These are phyloP conservation scores for Pseudogymnoascus sp. DNA, from an alignment of 2,329 filamentous ascomycete genomes.

Conservation along the genomic window DNA sequence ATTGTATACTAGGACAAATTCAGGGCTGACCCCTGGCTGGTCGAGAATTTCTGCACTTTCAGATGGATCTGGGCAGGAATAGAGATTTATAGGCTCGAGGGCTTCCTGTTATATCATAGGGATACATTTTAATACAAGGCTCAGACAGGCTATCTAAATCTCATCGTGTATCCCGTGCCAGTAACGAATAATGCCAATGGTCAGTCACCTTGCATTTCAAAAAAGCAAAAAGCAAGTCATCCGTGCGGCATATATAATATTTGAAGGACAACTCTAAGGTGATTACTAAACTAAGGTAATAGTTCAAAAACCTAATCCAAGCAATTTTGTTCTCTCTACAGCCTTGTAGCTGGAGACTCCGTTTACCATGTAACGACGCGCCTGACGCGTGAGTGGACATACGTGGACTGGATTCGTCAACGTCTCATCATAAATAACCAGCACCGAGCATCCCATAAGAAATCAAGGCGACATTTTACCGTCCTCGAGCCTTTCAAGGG, in stretches of 20 bases:
- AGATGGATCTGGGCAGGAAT: background rate
- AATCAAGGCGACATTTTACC: background rate
- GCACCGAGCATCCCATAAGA: background rate
- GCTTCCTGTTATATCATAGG: slow-evolving; percentile 1
- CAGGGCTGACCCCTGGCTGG: slow-evolving; percentile 8
- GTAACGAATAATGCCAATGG: background rate
- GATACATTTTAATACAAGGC: slow-evolving; percentile 1
- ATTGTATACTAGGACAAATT: slow-evolving; percentile 7
- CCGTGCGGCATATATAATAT: background rate
- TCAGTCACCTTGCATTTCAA: background rate
- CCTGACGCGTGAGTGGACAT: background rate
- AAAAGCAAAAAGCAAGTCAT: background rate
- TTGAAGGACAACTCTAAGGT: background rate
- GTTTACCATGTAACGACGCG: background rate
- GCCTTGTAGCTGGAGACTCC: background rate
- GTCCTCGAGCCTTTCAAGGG: background rate
- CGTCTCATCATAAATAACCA: background rate
- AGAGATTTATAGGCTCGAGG: slow-evolving; percentile 6
- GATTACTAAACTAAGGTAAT: background rate
- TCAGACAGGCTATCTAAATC: background rate
- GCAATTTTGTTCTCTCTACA: background rate
- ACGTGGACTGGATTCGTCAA: background rate
- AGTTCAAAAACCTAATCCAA: background rate
- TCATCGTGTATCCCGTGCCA: background rate
- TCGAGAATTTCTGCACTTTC: slow-evolving; percentile 4